These are phyloP conservation scores for Linnemannia exigua DNA, from an alignment of 192 early-diverging fungal genomes.

Conservation along the genomic window DNA sequence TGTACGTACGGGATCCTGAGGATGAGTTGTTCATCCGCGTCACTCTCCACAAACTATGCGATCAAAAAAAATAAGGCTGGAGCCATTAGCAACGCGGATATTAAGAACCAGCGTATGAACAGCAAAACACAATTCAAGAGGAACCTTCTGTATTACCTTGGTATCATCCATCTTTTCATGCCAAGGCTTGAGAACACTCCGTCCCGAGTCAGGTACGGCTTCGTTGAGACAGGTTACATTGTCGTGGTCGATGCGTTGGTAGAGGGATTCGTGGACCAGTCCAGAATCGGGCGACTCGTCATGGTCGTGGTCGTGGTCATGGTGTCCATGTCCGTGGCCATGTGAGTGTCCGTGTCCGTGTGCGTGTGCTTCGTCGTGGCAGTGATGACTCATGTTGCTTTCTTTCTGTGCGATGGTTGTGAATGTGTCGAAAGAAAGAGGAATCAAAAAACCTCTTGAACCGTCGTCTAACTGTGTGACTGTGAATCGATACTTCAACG, in stretches of 20 bases:
- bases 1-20: slow-evolving; percentile 86
- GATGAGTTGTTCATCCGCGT: slow-evolving; percentile 94
- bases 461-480: neutral
- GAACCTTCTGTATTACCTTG: slow-evolving; percentile 56
- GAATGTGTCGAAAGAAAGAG: neutral
- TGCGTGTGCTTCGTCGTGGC: slow-evolving; percentile 67
- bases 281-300: slow-evolving; percentile 79
- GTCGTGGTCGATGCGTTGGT: slow-evolving; percentile 83
- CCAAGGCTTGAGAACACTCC: slow-evolving; percentile 90
- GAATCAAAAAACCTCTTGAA: too few relatives aligned
- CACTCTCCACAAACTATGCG: slow-evolving; percentile 76
- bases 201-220: slow-evolving; percentile 69
- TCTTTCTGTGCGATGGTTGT: neutral
- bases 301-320: slow-evolving; percentile 81
- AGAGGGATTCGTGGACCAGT: slow-evolving; percentile 77
- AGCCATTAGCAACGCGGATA: neutral
- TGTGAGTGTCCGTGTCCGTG: slow-evolving; percentile 65
- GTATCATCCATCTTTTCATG: slow-evolving; percentile 80
- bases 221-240: slow-evolving; percentile 89
- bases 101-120: slow-evolving; percentile 3
- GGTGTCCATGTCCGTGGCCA: slow-evolving; percentile 64
- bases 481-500: too few relatives aligned
- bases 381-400: slow-evolving; percentile 56
- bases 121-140: slow-evolving; percentile 1
- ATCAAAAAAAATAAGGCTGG: neutral